A percentile compares a stretch with the other conserved stretches of the same genome.
These are phyloP conservation scores for Abrus precatorius DNA, from an alignment of 306 rosid species.

Conservation along the genomic window DNA sequence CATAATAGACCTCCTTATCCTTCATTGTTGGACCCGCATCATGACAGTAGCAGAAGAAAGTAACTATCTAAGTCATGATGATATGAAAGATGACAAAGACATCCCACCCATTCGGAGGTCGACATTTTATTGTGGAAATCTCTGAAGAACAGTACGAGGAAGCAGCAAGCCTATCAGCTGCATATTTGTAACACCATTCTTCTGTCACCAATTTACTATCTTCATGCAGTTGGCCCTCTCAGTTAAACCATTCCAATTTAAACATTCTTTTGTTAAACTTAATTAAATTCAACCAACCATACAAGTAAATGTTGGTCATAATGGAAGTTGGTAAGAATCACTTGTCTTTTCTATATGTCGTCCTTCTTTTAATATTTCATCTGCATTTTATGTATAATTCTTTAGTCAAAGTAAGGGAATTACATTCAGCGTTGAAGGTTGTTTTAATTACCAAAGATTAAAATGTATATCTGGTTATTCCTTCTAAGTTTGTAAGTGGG, in stretches of 20 bases:
- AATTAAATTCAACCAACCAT: not conserved
- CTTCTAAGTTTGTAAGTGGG: too few species aligned
- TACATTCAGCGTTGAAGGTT: too few species aligned
- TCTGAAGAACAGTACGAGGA: conserved; percentile 34
- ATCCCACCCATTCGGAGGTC: conserved; percentile 44
- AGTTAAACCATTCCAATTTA: not conserved
- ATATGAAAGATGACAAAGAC: conserved; percentile 47
- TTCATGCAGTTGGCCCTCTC: conserved; percentile 1
- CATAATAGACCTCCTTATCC: conserved; percentile 18
- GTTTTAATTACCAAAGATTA: too few species aligned
- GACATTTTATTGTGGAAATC: conserved; percentile 32
- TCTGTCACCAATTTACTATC: conserved; percentile 3
- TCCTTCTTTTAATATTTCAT: not conserved
- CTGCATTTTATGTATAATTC: not conserved
- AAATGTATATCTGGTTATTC: too few species aligned
- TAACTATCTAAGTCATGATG: not conserved
- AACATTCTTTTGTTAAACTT: conserved; percentile 19
- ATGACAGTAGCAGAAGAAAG: conserved; percentile 30
- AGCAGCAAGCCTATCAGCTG: not conserved
- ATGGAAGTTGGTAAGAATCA: not conserved
- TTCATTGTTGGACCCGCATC: conserved; percentile 42
- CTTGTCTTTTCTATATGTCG: not conserved
- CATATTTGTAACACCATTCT: not conserved
- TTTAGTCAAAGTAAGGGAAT: not conserved
- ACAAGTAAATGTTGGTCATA: not conserved